Percentiles rank a stretch among this genome's conserved stretches.
phyloP scores from a whole-genome alignment of 2,329 filamentous ascomycete species.

The Alternaria atra region DNA sequence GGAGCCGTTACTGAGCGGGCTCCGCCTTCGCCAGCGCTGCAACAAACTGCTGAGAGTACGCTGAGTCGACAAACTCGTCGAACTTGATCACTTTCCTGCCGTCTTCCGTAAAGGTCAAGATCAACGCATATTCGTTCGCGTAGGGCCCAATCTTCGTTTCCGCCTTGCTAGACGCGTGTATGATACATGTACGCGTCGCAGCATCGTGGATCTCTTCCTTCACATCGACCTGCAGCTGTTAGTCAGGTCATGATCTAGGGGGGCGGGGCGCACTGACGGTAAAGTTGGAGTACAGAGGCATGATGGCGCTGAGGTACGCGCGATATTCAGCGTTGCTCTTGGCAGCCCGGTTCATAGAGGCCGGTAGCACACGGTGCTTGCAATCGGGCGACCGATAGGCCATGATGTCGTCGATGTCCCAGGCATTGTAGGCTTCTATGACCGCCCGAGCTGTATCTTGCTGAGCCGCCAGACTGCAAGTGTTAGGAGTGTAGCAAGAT shows the following conservation, averaged over 20 bases:
- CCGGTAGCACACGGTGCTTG: conserved; percentile 6
- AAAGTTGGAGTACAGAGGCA: conserved; percentile 11
- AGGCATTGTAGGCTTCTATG: too few relatives aligned
- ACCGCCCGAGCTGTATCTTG: conserved; percentile 6
- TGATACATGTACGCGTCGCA: not conserved
- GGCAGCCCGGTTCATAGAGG: conserved; percentile 4
- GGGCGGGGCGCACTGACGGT: conserved; percentile 3
- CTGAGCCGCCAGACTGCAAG: conserved; percentile 4
- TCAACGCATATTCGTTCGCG: too few relatives aligned
- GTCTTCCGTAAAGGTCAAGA: too few relatives aligned
- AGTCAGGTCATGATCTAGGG: not conserved
- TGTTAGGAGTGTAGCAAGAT: not conserved
- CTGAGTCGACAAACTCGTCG: conserved; percentile 8
- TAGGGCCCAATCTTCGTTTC: conserved; percentile 7
- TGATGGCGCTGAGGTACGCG: not conserved
- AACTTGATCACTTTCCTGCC: too few relatives aligned
- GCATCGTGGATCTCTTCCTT: conserved; percentile 1
- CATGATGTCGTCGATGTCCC: too few relatives aligned
- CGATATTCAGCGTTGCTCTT: conserved; percentile 15
- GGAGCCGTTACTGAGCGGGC: not conserved
- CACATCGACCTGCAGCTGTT: not conserved
- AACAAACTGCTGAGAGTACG: conserved; percentile 11
- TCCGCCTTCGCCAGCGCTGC: conserved; percentile 2
- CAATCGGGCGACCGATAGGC: conserved; percentile 12
- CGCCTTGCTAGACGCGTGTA: conserved; percentile 2